Percentiles rank a stretch among this genome's conserved stretches.
These are phyloP conservation scores for Fusarium bactridioides DNA, from an alignment of 2,329 filamentous ascomycete species.

Conservation along the genomic window DNA sequence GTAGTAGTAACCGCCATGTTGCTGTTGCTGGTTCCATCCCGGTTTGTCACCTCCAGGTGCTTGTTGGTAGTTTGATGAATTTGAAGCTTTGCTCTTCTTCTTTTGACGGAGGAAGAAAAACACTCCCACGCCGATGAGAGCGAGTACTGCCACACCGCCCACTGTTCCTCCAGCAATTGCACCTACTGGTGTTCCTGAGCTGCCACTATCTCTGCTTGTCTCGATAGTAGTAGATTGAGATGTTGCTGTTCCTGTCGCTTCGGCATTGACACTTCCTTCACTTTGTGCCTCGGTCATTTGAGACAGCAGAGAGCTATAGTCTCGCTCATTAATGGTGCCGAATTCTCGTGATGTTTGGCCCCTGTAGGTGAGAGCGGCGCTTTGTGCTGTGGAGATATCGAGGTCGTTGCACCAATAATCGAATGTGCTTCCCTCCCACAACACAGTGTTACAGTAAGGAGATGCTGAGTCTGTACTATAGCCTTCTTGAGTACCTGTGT, in stretches of 20 bases:
- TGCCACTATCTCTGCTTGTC: not conserved
- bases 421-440: slow-evolving; percentile 1
- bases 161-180: slow-evolving; percentile 21
- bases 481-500: not conserved
- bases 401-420: slow-evolving; percentile 23
- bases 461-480: not conserved
- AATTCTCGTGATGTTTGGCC: slow-evolving; percentile 3
- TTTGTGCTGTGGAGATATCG: slow-evolving; percentile 13
- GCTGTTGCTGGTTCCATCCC: slow-evolving; percentile 5
- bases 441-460: slow-evolving; percentile 17
- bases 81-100: slow-evolving; percentile 1
- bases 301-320: not conserved
- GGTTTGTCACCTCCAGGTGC: not conserved
- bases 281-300: not conserved
- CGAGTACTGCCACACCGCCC: not conserved
- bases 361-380: slow-evolving; percentile 10
- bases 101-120: slow-evolving; percentile 7
- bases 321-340: not conserved
- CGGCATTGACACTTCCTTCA: not conserved
- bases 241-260: not conserved
- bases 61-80: not conserved
- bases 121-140: not conserved
- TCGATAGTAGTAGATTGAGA: not conserved
- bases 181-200: not conserved
- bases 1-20: not conserved